Conservation (phyloP, 805 yeast species). For the Barnettozyma siamensis region DNA sequence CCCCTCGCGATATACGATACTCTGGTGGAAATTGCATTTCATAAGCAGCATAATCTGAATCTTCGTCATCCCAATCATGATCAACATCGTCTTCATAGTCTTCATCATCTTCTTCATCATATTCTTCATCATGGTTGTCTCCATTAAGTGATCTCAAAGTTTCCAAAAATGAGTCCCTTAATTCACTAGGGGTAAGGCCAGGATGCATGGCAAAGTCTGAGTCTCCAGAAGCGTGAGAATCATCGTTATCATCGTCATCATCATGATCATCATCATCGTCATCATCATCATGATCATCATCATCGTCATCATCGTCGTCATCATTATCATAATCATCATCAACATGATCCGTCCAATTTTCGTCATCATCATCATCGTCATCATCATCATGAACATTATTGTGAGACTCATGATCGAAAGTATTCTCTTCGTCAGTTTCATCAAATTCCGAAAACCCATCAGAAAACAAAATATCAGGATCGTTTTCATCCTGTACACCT, state of each 20-base stretch:
- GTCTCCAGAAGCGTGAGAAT: background rate
- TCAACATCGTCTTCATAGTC: background rate
- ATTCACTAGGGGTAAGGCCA: too few species aligned
- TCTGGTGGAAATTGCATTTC: background rate
- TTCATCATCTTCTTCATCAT: constrained; percentile 1
- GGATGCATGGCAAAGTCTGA: too few species aligned
- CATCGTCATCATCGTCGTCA: constrained; percentile 1
- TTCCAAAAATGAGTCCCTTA: too few species aligned
- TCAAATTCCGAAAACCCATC: background rate
- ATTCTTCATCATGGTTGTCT: background rate
- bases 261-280: constrained; percentile 1
- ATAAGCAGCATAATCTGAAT: background rate
- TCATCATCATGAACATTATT: background rate
- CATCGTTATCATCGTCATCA: background rate
- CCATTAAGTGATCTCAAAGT: too few species aligned
- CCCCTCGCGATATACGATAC: background rate
- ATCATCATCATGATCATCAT: constrained; percentile 1
- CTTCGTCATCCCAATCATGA: background rate
- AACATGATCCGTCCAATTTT: background rate
- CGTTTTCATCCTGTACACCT: too few species aligned
- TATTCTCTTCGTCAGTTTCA: too few species aligned
- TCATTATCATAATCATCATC: constrained; percentile 1
- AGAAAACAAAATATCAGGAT: too few species aligned
- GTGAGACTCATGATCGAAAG: background rate
- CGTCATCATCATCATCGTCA: constrained; percentile 1